phyloP scores from a whole-genome alignment of 2,329 filamentous ascomycete species.

The Saccharata proteae region DNA sequence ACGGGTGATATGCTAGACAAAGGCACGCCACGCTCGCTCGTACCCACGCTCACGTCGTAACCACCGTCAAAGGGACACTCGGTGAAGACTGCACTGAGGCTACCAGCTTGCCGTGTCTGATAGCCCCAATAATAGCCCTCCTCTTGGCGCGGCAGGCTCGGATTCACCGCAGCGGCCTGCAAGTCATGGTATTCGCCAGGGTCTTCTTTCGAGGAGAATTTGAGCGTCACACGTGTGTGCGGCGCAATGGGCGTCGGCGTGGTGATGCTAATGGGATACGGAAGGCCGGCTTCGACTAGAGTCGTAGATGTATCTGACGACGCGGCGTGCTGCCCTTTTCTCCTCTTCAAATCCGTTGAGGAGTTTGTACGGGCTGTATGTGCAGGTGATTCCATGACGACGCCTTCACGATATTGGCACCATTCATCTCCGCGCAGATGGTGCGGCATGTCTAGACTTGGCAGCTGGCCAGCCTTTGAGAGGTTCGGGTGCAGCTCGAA shows the following conservation, averaged over 20 bases:
- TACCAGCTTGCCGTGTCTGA: conserved; percentile 51
- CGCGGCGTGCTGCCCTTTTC: conserved; percentile 3
- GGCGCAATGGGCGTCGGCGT: conserved; percentile 52
- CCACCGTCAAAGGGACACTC: conserved; percentile 63
- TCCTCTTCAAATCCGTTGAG: conserved; percentile 31
- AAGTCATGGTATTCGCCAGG: conserved; percentile 17
- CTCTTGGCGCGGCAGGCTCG: conserved; percentile 57
- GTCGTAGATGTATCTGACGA: conserved; percentile 14
- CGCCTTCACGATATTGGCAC: conserved; percentile 68
- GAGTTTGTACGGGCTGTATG: conserved; percentile 6
- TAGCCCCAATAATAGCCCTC: conserved; percentile 84
- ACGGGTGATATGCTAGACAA: conserved; percentile 19
- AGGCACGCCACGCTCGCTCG: conserved; percentile 60
- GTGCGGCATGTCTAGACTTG: conserved; percentile 74
- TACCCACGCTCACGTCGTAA: conserved; percentile 74
- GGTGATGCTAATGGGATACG: conserved; percentile 28
- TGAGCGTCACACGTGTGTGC: conserved; percentile 62
- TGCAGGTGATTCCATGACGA: conserved; percentile 38
- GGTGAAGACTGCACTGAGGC: conserved; percentile 63
- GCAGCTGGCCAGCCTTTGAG: conserved; percentile 57
- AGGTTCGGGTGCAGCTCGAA: conserved; percentile 74
- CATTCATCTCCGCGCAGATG: conserved; percentile 67
- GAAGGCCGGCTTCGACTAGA: conserved; percentile 39
- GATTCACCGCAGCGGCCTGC: conserved; percentile 51
- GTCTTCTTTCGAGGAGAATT: conserved; percentile 40